Evolutionary conservation across 2,329 filamentous ascomycete species (phyloP).

Genomic region (Pyrenochaeta sp.): DNA sequence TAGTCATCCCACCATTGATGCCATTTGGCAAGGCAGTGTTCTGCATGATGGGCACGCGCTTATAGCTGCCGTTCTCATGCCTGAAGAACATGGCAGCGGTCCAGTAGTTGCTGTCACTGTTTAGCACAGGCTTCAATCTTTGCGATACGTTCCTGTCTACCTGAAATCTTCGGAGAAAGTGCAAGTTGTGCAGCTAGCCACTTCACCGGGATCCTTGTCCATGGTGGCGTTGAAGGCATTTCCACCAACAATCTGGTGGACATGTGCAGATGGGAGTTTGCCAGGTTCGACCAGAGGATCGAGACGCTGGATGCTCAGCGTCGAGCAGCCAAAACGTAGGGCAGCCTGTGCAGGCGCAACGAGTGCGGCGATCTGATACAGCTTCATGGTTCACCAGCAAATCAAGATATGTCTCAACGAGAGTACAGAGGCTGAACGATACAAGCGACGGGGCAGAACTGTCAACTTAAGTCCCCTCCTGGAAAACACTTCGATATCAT

Average conservation of each 20-base stretch:
- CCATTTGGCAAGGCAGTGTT: constrained; percentile 33
- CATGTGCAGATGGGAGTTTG: constrained; percentile 26
- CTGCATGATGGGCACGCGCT: constrained; percentile 38
- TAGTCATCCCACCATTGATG: constrained; percentile 43
- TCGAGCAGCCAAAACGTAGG: constrained; percentile 36
- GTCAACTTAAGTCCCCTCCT: constrained; percentile 5
- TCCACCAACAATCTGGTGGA: constrained; percentile 31
- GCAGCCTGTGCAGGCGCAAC: constrained; percentile 27
- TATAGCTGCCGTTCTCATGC: constrained; percentile 38
- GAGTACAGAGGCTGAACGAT: not conserved
- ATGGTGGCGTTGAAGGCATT: constrained; percentile 31
- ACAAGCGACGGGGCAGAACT: not conserved
- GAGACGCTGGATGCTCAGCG: constrained; percentile 33
- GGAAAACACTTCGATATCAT: not conserved
- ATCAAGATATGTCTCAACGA: not conserved
- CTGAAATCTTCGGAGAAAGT: constrained; percentile 38
- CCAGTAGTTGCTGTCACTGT: constrained; percentile 23
- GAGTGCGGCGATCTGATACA: constrained; percentile 19
- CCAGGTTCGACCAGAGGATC: constrained; percentile 37
- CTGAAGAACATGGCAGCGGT: constrained; percentile 40
- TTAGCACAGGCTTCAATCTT: not conserved
- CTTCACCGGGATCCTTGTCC: constrained; percentile 17
- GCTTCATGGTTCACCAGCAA: constrained; percentile 27
- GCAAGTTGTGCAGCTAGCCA: constrained; percentile 25
- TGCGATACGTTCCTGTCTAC: not conserved